These are phyloP conservation scores for Trichophyton rubrum DNA, from an alignment of 2,329 filamentous ascomycete species.

Conservation along the genomic window DNA sequence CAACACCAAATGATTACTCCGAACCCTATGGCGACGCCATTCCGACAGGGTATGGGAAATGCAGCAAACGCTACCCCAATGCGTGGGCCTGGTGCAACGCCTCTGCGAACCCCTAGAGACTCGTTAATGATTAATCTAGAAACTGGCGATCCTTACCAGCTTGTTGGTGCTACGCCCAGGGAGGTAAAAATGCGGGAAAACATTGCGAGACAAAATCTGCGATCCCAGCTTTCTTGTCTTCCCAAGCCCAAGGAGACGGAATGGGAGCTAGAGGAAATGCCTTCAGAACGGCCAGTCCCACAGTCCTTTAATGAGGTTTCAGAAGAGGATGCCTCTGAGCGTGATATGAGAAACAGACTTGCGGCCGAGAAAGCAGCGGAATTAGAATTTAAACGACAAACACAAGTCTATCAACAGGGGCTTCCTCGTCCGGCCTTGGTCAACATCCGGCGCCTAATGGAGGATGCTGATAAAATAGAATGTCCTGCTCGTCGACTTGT, in stretches of 20 bases:
- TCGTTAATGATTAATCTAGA: slow-evolving; percentile 70
- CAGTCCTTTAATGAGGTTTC: slow-evolving; percentile 38
- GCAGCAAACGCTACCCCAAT: slow-evolving; percentile 56
- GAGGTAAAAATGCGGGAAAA: slow-evolving; percentile 62
- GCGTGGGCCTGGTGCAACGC: slow-evolving; percentile 60
- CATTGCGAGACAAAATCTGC: slow-evolving; percentile 55
- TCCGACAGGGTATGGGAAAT: slow-evolving; percentile 48
- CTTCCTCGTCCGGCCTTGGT: slow-evolving; percentile 66
- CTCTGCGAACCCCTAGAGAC: slow-evolving; percentile 78
- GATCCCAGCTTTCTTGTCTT: slow-evolving; percentile 54
- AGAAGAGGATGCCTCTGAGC: slow-evolving; percentile 59
- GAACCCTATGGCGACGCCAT: slow-evolving; percentile 86
- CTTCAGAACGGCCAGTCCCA: slow-evolving; percentile 62
- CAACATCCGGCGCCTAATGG: slow-evolving; percentile 56
- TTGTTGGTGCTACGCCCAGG: slow-evolving; percentile 61
- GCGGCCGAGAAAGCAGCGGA: slow-evolving; percentile 51
- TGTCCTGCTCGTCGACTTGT: slow-evolving; percentile 59
- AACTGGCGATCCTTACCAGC: slow-evolving; percentile 47
- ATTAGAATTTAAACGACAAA: slow-evolving; percentile 66
- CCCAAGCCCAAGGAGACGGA: slow-evolving; percentile 88
- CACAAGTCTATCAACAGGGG: slow-evolving; percentile 76
- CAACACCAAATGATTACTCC: slow-evolving; percentile 77
- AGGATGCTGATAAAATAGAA: slow-evolving; percentile 46
- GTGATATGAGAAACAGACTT: slow-evolving; percentile 56
- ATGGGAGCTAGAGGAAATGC: slow-evolving; percentile 77